Base-by-base conservation (phyloP, 2,329 filamentous ascomycete genomes). In the Hirsutella rhossiliensis region DNA sequence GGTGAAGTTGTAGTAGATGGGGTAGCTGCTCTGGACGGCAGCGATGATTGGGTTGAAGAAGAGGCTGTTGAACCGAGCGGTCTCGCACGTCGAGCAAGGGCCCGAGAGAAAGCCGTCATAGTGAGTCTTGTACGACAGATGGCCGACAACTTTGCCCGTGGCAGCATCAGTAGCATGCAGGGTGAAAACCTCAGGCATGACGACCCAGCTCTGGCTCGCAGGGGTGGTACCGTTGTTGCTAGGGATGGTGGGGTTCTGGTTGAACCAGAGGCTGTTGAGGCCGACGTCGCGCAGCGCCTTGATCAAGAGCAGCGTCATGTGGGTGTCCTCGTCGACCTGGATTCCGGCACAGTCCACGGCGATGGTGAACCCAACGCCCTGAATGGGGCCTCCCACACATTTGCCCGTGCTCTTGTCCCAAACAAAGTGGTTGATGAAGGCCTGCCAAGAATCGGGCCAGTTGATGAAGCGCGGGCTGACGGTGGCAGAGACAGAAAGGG, bases 381-480 rank as follows among this genome's bases (percentile, higher is more conserved):
- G 59, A 37, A 60, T 54, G 3, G 61, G 57, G 5, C 52, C 50
- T 3, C 55, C 52, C 20, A 63, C 54, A 31, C 63, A 65, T 6
- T 55, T 54, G 13, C 63, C 63, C 11, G 59, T 60, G 12, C 49
- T 51, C 44, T 60, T 61, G 45, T 65, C 63, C 63, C 63, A 65
- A n/a, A 62, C 50, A 43, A 65, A 65, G 31, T 61, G 62, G 46
- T 62, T 60, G 47, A 65, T 64, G 45, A 65, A 65, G 0, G 58
- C 50, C 43, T 62, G 55, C 63, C 61, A 65, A 11, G 58, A 62
- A 39, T 53, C 60, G 40, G 60, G 58, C 62, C 63, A 65, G 48
- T 63, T 65, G 51, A 65, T 55, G 48, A 64, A 65, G 6, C 63
- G 59, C 36, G 63, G 63, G 43, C 58, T 65, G 36, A 64, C 53